A percentile compares a stretch with the other conserved stretches of the same genome.
Evolutionary conservation across 768 basidiomycete genomes (phyloP).

Genomic region (Suillus brevipes): DNA sequence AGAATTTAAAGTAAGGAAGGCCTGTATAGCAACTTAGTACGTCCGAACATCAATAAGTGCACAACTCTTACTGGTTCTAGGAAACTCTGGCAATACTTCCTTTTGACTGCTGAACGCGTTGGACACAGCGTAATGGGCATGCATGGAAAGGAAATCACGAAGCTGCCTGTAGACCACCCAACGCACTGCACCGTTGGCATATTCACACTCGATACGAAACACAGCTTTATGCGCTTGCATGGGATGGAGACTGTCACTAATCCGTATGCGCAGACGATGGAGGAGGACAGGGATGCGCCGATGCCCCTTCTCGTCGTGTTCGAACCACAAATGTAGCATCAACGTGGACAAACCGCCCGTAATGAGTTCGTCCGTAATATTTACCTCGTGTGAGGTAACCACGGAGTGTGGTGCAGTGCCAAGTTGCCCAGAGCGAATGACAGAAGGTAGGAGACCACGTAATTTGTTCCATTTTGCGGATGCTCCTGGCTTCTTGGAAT

Average conservation of each 20-base stretch:
- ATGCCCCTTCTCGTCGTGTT: constrained; percentile 82
- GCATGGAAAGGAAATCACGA: constrained; percentile 87
- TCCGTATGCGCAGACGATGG: constrained; percentile 78
- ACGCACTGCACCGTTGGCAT: constrained; percentile 86
- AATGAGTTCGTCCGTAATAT: constrained; percentile 82
- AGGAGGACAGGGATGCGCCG: constrained; percentile 79
- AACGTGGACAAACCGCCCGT: constrained; percentile 76
- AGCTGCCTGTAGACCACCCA: constrained; percentile 97
- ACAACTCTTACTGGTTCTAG: constrained; percentile 61
- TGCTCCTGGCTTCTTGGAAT: constrained; percentile 21
- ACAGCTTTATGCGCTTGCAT: constrained; percentile 74
- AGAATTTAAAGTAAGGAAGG: constrained; percentile 88
- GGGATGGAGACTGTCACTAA: constrained; percentile 85
- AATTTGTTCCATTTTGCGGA: constrained; percentile 61
- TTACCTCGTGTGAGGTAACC: constrained; percentile 55
- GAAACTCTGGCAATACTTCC: constrained; percentile 88
- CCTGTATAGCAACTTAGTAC: constrained; percentile 39
- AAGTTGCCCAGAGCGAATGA: constrained; percentile 37
- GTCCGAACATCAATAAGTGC: background rate
- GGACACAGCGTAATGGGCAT: constrained; percentile 85
- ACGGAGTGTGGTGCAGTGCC: constrained; percentile 44
- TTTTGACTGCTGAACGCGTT: constrained; percentile 76
- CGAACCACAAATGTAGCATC: constrained; percentile 81
- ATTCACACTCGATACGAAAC: constrained; percentile 94
- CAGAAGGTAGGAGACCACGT: constrained; percentile 62